Evolutionary conservation across 2,329 filamentous ascomycete genomes (phyloP).

Genomic region (Calonectria leucothoes): DNA sequence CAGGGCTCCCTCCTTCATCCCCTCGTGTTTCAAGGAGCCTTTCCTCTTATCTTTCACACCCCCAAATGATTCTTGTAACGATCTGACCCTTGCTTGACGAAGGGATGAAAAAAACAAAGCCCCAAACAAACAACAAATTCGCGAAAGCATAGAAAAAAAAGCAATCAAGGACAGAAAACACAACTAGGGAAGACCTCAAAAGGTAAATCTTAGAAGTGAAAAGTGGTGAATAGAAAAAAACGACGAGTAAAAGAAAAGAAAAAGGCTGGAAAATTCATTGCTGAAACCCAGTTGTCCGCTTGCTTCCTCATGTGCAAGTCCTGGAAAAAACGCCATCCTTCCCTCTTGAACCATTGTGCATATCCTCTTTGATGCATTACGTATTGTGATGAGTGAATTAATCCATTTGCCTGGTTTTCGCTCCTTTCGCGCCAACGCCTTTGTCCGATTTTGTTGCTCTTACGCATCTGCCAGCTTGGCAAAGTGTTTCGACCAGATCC

Average conservation of each 20-base stretch:
- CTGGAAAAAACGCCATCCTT: constrained; percentile 38
- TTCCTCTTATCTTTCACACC: constrained; percentile 19
- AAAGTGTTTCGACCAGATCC: constrained; percentile 99
- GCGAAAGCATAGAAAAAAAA: constrained; percentile 21
- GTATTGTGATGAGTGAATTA: constrained; percentile 31
- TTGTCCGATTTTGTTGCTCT: constrained; percentile 19
- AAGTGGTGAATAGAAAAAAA: constrained; percentile 26
- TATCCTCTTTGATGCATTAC: constrained; percentile 40
- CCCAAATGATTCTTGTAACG: constrained; percentile 12
- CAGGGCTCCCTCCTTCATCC: constrained; percentile 36
- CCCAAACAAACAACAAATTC: constrained; percentile 34
- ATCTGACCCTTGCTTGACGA: constrained; percentile 6
- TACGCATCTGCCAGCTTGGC: constrained; percentile 70
- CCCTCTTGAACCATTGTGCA: constrained; percentile 38
- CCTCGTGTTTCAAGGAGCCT: constrained; percentile 18
- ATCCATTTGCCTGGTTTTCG: constrained; percentile 24
- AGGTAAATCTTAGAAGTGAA: constrained; percentile 13
- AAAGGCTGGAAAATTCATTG: constrained; percentile 26
- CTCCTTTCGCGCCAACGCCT: constrained; percentile 29
- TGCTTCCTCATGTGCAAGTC: constrained; percentile 33
- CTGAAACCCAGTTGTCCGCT: constrained; percentile 28
- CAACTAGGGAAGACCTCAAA: constrained; percentile 15
- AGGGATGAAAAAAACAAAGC: constrained; percentile 27
- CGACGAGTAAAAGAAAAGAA: constrained; percentile 25
- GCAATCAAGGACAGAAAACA: constrained; percentile 32